Percentiles rank a stretch among this genome's conserved stretches.
Evolutionary conservation across 306 rosid genomes (phyloP).

Genomic region (Sicyos baderoa): DNA sequence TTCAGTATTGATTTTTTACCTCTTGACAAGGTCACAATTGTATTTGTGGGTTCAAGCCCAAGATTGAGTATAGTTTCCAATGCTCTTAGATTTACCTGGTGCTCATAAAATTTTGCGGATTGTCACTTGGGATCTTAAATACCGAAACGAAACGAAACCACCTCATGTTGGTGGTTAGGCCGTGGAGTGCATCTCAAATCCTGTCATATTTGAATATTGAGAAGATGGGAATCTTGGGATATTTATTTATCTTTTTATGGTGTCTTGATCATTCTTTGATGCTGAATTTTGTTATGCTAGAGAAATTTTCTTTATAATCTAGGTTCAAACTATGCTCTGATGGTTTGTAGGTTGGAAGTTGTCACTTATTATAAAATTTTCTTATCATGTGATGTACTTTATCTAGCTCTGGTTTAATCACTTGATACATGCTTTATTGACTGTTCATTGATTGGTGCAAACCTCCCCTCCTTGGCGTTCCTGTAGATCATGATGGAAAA

Average conservation of each 20-base stretch:
- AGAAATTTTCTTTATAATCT: neutral
- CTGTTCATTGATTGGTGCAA: conserved; percentile 10
- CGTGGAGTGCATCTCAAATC: no score
- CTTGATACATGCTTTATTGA: conserved; percentile 4
- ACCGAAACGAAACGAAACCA: no score
- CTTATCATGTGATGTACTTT: conserved; percentile 3
- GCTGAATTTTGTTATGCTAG: no score
- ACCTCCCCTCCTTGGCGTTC: conserved; percentile 21
- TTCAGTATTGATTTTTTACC: neutral
- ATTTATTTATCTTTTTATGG: neutral
- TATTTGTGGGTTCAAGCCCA: conserved; percentile 5
- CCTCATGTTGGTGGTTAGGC: no score
- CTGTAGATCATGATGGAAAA: conserved; percentile 93
- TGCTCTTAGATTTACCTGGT: neutral
- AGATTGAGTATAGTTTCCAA: neutral
- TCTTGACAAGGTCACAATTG: neutral
- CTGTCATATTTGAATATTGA: neutral
- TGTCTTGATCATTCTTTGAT: neutral
- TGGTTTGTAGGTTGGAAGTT: neutral
- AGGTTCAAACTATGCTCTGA: neutral
- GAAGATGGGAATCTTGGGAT: neutral
- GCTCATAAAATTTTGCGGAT: neutral
- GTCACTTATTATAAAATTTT: neutral
- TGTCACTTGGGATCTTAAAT: neutral
- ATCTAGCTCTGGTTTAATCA: neutral